Evolutionary conservation across 164 flowering plant species (phyloP), one percentile per base, ranked within the genome.

Genomic region (Cinnamomum micranthum): DNA sequence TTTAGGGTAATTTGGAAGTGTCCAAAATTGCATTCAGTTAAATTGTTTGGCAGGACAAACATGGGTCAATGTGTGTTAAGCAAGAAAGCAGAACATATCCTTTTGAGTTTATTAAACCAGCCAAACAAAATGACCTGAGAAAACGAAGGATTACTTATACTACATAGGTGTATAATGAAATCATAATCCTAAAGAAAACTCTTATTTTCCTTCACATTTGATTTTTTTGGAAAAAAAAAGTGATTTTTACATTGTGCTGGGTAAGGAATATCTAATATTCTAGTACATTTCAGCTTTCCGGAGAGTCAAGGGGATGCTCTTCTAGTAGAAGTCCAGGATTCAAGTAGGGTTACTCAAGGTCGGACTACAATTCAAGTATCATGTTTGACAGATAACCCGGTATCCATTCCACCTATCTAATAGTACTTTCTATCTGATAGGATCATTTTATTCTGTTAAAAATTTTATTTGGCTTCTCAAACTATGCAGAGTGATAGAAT

Each of bases 231-330:
- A 31, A 5, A 31, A 31, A 31, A 55, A 20, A 55, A 55, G 1
- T 3, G 13, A 55, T 20, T 6, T 55, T 55, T 55, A 2, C n/a
- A 20, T 15, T 55, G 60, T 55, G 60, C n/a, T 55, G 60, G 60
- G n/a, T 55, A 55, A 55, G n/a, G 60, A 55, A 15, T 55, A 4
- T 15, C n/a, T 14, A 14, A 14, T 19, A n/a, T 5, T 55, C 60
- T 55, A 3, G 60, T 64, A 19, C 51, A 22, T 55, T 71, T 71
- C 92, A 94, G 97, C 74, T 94, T 85, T 76, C 97, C 96, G 31
- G 94, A 91, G 78, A 86, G 86, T 68, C 92, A 86, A 81, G 92
- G 88, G 50, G 98, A 94, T 84, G 91, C 91, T 73, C 86, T 94
- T 60, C 31, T 91, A 74, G 73, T 92, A 23, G 94, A 92, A 81